phyloP scores from a whole-genome alignment of 116 monocot genomes.

The Zostera marina region DNA sequence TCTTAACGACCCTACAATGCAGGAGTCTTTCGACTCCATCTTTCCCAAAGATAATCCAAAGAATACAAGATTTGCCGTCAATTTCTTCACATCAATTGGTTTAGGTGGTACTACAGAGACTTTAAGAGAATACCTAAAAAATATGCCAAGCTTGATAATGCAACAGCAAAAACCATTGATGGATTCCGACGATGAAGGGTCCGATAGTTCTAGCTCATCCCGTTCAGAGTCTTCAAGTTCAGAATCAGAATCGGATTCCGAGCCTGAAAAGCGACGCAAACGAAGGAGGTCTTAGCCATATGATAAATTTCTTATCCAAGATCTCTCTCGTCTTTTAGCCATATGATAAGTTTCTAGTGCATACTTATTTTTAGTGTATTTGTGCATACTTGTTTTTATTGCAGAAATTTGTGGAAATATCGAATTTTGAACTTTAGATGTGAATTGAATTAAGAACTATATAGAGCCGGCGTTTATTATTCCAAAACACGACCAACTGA shows the following conservation, averaged over 20 bases:
- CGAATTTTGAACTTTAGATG: no score
- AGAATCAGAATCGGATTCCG: slow-evolving; percentile 1
- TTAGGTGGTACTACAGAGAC: slow-evolving; percentile 91
- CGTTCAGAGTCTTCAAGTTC: slow-evolving; percentile 12
- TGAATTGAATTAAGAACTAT: no score
- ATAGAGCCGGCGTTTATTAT: no score
- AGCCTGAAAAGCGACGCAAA: background rate
- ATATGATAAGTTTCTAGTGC: no score
- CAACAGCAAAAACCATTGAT: slow-evolving; percentile 61
- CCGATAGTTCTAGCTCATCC: slow-evolving; percentile 21
- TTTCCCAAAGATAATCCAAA: slow-evolving; percentile 95
- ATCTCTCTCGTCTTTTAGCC: no score
- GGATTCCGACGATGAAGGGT: slow-evolving; percentile 45
- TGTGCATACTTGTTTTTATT: no score
- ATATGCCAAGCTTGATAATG: slow-evolving; percentile 97
- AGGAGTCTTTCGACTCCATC: slow-evolving; percentile 77
- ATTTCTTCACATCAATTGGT: slow-evolving; percentile 95
- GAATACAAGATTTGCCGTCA: slow-evolving; percentile 81
- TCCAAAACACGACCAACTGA: no score
- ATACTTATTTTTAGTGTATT: no score
- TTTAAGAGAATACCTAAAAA: slow-evolving; percentile 82
- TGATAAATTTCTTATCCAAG: no score
- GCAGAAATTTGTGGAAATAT: no score
- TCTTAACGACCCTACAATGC: slow-evolving; percentile 68
- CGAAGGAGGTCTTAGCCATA: slow-evolving; percentile 1